Percentiles rank a stretch among this genome's conserved stretches.
Conservation (phyloP, 2,329 filamentous ascomycete species). For the Fusarium buxicola region DNA sequence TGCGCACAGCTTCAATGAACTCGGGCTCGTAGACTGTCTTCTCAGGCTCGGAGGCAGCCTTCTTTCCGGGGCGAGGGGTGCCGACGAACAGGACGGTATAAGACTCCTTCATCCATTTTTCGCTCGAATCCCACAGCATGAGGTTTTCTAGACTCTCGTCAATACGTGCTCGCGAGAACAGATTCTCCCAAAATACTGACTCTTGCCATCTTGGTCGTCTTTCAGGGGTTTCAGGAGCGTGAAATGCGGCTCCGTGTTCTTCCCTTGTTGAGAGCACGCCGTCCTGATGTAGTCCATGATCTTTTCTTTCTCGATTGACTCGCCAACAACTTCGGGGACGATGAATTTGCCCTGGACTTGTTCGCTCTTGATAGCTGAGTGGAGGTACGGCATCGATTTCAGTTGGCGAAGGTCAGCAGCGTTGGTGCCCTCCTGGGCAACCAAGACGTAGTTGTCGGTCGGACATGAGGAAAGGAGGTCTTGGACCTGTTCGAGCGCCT, state of each 20-base stretch:
- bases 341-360: slow-evolving; percentile 56
- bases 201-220: slow-evolving; percentile 58
- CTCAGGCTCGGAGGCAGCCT: slow-evolving; percentile 31
- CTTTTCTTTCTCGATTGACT: slow-evolving; percentile 54
- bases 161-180: background rate
- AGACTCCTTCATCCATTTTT: slow-evolving; percentile 50
- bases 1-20: slow-evolving; percentile 72
- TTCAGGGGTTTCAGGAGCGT: slow-evolving; percentile 57
- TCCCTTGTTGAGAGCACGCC: slow-evolving; percentile 58
- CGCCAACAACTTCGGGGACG: slow-evolving; percentile 70
- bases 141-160: slow-evolving; percentile 18
- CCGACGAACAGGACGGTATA: slow-evolving; percentile 85
- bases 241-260: slow-evolving; percentile 54
- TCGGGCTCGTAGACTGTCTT: slow-evolving; percentile 72
- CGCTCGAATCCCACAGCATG: slow-evolving; percentile 19
- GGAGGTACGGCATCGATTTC: slow-evolving; percentile 65
- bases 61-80: slow-evolving; percentile 56
- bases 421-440: slow-evolving; percentile 81
- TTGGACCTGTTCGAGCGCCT: slow-evolving; percentile 58
- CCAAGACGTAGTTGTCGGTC: slow-evolving; percentile 80
- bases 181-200: slow-evolving; percentile 49
- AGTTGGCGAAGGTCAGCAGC: slow-evolving; percentile 72
- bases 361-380: slow-evolving; percentile 52
- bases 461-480: slow-evolving; percentile 74
- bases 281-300: slow-evolving; percentile 59